Evolutionary conservation across 164 flowering plant species (phyloP), one percentile per base, ranked within the genome.

Genomic region (Nelumbo lutea): DNA sequence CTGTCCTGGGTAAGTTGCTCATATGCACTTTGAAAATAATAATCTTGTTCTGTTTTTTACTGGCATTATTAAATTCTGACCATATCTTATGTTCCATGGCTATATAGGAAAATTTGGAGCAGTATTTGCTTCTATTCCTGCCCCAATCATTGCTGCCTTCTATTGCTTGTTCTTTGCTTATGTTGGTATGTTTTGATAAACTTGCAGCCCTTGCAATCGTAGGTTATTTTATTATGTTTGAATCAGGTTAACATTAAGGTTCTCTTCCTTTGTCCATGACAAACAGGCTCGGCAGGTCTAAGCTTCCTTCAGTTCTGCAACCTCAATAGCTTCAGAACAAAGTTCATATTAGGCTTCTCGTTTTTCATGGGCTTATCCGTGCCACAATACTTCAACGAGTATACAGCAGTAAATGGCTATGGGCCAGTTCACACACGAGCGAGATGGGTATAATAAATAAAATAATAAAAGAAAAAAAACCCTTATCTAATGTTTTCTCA

Each of bases 251-350:
- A 52, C 51, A 8, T 27, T 48, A 27, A 46, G 61, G 8, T 47
- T 46, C 13, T 43, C 11, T 65, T 66, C 48, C 41, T 4, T 64
- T 39, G 15, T 72, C 47, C 39, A 11, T 69, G 11, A 27, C 27
- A 27, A 67, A 62, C 83, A 95, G 99, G 97, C 74, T 73, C 90
- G 4, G 92, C 76, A 52, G 98, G 98, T 61, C 80, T 92, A 53
- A 90, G 96, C 76, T 89, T 85, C 68, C 98, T 95, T 68, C 99
- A 95, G 72, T 95, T 92, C 85, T 90, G 97, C 83, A 90, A 95
- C 73, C 90, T 95, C 53, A 95, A 95, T 84, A 92, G 95, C 77
- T 91, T 95, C 80, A 79, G 96, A 60, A 86, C 86, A n/a, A 92
- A 86, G 76, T 90, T 95, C 83, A 83, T 95, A 66, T 65, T 92